Conservation (phyloP, 1,284 basidiomycete genomes). For the Omphalotus olearius region DNA sequence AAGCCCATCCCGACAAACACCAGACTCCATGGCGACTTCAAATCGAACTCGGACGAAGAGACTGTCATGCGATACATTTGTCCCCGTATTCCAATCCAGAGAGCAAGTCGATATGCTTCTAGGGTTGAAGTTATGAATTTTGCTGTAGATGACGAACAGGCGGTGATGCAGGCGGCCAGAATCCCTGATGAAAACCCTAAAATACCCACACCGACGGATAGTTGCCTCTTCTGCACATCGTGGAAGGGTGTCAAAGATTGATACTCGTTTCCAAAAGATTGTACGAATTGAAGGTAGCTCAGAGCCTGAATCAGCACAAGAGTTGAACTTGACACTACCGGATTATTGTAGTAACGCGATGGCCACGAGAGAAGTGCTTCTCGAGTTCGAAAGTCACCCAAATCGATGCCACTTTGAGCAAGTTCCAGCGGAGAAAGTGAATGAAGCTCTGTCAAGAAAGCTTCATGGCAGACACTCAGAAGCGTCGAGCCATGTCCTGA, state of each 20-base stretch:
- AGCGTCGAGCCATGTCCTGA: slow-evolving; percentile 36
- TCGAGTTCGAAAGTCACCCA: slow-evolving; percentile 36
- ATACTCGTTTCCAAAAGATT: slow-evolving; percentile 20
- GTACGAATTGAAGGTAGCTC: slow-evolving; percentile 45
- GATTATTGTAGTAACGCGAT: slow-evolving; percentile 29
- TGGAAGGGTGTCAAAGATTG: slow-evolving; percentile 29
- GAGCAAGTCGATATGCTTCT: slow-evolving; percentile 47
- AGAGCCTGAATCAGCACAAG: slow-evolving; percentile 52
- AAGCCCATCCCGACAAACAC: slow-evolving; percentile 41
- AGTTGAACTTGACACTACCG: slow-evolving; percentile 44
- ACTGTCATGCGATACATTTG: slow-evolving; percentile 35
- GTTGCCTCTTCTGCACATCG: slow-evolving; percentile 31
- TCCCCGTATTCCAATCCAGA: slow-evolving; percentile 58
- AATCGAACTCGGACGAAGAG: slow-evolving; percentile 20
- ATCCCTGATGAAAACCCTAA: slow-evolving; percentile 63
- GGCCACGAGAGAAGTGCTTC: slow-evolving; percentile 30
- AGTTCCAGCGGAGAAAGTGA: slow-evolving; percentile 35
- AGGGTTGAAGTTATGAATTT: slow-evolving; percentile 42
- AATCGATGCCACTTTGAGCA: slow-evolving; percentile 32
- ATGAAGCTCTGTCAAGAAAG: slow-evolving; percentile 44
- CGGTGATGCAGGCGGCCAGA: slow-evolving; percentile 51
- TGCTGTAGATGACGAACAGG: slow-evolving; percentile 36
- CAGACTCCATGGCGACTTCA: slow-evolving; percentile 46
- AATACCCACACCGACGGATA: slow-evolving; percentile 33
- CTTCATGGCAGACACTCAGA: slow-evolving; percentile 44